Conservation (phyloP, 2,329 filamentous ascomycete genomes). For the Gnomoniopsis sp. region DNA sequence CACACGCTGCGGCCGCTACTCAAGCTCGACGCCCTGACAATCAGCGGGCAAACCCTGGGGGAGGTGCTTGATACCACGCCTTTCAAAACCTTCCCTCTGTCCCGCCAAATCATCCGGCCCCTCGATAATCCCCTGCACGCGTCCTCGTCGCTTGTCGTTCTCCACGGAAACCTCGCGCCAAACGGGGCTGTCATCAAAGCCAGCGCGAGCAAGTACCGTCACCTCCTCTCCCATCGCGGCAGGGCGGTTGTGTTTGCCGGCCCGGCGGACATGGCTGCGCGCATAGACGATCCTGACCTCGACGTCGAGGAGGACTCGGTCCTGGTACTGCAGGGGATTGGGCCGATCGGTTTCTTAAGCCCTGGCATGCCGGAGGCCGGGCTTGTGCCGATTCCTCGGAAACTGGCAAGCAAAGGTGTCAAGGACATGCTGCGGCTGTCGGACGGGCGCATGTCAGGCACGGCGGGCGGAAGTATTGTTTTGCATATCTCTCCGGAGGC, state of each 20-base stretch:
- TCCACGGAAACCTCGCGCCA: slow-evolving; percentile 80
- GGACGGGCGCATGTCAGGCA: slow-evolving; percentile 83
- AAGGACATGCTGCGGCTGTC: slow-evolving; percentile 80
- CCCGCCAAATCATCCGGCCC: slow-evolving; percentile 55
- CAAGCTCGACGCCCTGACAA: slow-evolving; percentile 71
- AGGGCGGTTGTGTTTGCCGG: slow-evolving; percentile 65
- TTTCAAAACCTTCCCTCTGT: slow-evolving; percentile 44
- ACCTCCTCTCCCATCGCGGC: slow-evolving; percentile 42
- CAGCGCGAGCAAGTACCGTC: slow-evolving; percentile 76
- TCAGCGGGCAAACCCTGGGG: slow-evolving; percentile 81
- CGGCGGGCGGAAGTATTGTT: slow-evolving; percentile 84
- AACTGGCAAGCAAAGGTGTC: slow-evolving; percentile 71
- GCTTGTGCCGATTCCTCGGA: slow-evolving; percentile 64
- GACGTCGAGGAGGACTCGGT: slow-evolving; percentile 61
- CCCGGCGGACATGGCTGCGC: slow-evolving; percentile 69
- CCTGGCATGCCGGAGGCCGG: slow-evolving; percentile 91
- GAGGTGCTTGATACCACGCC: slow-evolving; percentile 73
- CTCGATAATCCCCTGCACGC: slow-evolving; percentile 64
- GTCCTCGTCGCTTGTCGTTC: slow-evolving; percentile 75
- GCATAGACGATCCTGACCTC: slow-evolving; percentile 55
- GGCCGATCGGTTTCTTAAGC: slow-evolving; percentile 69
- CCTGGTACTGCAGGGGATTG: slow-evolving; percentile 82
- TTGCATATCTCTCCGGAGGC: slow-evolving; percentile 86
- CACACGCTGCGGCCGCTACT: slow-evolving; percentile 75
- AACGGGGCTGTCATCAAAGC: slow-evolving; percentile 86